Conservation (phyloP, 306 rosid species). For the Delonix regia region DNA sequence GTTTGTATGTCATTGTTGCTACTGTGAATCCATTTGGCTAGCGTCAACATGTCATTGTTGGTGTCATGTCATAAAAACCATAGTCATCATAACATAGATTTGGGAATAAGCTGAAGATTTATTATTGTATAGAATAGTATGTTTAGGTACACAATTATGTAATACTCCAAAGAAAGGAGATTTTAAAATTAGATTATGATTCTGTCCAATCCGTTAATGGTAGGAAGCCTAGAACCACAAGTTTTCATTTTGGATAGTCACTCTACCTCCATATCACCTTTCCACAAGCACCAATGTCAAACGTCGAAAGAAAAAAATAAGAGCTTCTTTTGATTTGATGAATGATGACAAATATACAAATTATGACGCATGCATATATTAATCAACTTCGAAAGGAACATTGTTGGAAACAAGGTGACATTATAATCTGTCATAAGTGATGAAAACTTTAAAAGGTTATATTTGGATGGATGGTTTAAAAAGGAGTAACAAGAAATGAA, state of each 20-base stretch:
- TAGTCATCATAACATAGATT: conserved; percentile 13
- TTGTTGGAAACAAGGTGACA: conserved; percentile 1
- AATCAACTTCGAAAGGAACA: background rate
- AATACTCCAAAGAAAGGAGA: conserved; percentile 1
- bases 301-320: too few species aligned
- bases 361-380: background rate
- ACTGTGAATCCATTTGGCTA: too few species aligned
- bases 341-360: too few species aligned
- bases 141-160: conserved; percentile 14
- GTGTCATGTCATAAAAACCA: conserved; percentile 21
- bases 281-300: too few species aligned
- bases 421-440: background rate
- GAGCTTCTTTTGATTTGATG: too few species aligned
- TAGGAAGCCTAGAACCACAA: conserved; percentile 18
- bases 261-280: too few species aligned
- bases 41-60: too few species aligned
- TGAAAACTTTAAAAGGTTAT: too few species aligned
- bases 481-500: too few species aligned
- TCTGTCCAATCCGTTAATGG: conserved; percentile 42
- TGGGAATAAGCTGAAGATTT: conserved; percentile 30
- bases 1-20: too few species aligned
- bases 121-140: conserved; percentile 36
- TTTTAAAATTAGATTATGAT: conserved; percentile 11
- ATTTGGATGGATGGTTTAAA: too few species aligned
- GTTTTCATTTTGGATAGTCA: background rate